phyloP scores from a whole-genome alignment of 495 filamentous ascomycete species.

The Polyplosphaeria fusca region DNA sequence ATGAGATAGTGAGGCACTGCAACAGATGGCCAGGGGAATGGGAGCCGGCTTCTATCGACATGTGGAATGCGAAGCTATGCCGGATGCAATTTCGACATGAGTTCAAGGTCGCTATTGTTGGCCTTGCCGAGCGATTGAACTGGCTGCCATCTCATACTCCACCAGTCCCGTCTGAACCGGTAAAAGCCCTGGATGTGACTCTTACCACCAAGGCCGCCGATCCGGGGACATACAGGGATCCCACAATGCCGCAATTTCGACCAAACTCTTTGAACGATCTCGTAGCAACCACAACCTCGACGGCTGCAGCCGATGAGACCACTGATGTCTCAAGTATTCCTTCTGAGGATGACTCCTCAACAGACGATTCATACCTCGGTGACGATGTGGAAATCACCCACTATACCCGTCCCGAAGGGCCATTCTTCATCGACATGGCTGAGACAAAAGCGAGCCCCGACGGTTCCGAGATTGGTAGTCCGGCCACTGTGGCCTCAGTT shows the following conservation, averaged over 20 bases:
- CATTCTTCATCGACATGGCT: constrained; percentile 6
- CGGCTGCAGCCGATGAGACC: too few relatives aligned
- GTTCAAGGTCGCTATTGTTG: constrained; percentile 8
- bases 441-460: too few relatives aligned
- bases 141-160: constrained; percentile 13
- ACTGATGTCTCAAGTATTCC: background rate
- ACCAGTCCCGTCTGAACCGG: background rate
- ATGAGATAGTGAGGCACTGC: background rate
- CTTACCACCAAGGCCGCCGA: constrained; percentile 28
- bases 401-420: background rate
- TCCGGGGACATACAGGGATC: constrained; percentile 23
- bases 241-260: constrained; percentile 32
- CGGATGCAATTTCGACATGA: constrained; percentile 21
- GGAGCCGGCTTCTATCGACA: background rate
- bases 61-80: constrained; percentile 32
- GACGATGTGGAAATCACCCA: constrained; percentile 1
- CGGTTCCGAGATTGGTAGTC: too few relatives aligned
- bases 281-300: too few relatives aligned
- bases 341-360: background rate
- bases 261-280: constrained; percentile 26
- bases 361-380: background rate
- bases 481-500: too few relatives aligned
- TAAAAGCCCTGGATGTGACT: constrained; percentile 28
- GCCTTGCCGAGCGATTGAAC: constrained; percentile 1
- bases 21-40: constrained; percentile 10